Conservation (phyloP, 2,329 filamentous ascomycete species). For the Ciborinia camelliae region DNA sequence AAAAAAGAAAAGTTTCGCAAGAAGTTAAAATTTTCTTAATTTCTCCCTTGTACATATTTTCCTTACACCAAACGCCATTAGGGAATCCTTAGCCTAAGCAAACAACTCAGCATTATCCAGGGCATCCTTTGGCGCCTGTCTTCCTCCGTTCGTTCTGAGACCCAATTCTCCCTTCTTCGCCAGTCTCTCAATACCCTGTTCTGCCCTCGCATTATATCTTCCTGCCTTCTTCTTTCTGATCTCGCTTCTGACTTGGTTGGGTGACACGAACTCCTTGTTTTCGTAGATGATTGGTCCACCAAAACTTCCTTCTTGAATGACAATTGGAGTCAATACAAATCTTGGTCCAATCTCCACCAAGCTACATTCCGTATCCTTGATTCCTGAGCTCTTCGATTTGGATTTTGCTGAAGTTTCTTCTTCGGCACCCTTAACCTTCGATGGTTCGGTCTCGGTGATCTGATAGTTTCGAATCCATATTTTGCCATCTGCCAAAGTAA, state of each 20-base stretch:
- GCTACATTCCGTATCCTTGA: slow-evolving; percentile 69
- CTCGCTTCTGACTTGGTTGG: slow-evolving; percentile 89
- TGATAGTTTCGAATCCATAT: slow-evolving; percentile 97
- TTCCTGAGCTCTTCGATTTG: slow-evolving; percentile 41
- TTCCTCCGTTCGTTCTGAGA: slow-evolving; percentile 63
- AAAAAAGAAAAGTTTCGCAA: not conserved
- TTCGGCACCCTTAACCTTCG: slow-evolving; percentile 41
- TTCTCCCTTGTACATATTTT: slow-evolving; percentile 9
- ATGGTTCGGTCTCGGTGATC: slow-evolving; percentile 76
- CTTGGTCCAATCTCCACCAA: slow-evolving; percentile 92
- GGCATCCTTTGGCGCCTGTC: slow-evolving; percentile 60
- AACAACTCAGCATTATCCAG: slow-evolving; percentile 77
- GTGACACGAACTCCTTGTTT: slow-evolving; percentile 95
- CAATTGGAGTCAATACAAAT: slow-evolving; percentile 88
- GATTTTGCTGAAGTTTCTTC: slow-evolving; percentile 41
- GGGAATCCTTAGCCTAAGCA: slow-evolving; percentile 47
- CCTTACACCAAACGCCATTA: slow-evolving; percentile 20
- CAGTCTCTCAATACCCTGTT: slow-evolving; percentile 68
- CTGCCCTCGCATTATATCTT: slow-evolving; percentile 72
- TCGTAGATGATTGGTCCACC: slow-evolving; percentile 96
- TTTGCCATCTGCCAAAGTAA: slow-evolving; percentile 87
- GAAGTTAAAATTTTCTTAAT: not conserved
- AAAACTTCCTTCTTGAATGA: slow-evolving; percentile 92
- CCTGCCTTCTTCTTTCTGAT: slow-evolving; percentile 71
- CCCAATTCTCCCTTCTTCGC: slow-evolving; percentile 76